These are phyloP conservation scores for Pyrenophora graminea DNA, from an alignment of 2,329 filamentous ascomycete genomes.

Conservation along the genomic window DNA sequence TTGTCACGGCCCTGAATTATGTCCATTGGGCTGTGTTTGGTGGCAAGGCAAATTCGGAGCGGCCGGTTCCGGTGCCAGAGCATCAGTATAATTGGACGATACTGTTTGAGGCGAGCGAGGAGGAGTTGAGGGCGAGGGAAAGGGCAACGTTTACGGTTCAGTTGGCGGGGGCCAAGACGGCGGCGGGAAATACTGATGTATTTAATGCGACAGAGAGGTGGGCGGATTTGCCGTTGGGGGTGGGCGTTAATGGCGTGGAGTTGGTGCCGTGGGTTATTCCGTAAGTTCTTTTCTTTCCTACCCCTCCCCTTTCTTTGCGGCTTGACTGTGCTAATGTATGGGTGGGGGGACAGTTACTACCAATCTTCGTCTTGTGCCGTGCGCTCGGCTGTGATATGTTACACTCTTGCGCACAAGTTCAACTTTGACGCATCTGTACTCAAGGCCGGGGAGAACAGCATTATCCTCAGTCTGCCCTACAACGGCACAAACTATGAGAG, in stretches of 20 bases:
- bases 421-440: slow-evolving; percentile 57
- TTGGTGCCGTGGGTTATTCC: slow-evolving; percentile 62
- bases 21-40: slow-evolving; percentile 70
- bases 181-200: slow-evolving; percentile 64
- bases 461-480: slow-evolving; percentile 63
- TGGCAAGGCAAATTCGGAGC: slow-evolving; percentile 55
- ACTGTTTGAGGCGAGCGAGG: slow-evolving; percentile 18
- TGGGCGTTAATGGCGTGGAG: slow-evolving; percentile 53
- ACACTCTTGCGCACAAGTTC: slow-evolving; percentile 65
- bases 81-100: slow-evolving; percentile 34
- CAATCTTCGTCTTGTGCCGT: slow-evolving; percentile 65
- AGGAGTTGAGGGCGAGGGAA: slow-evolving; percentile 45
- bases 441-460: slow-evolving; percentile 58
- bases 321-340: background rate
- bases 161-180: slow-evolving; percentile 65
- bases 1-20: slow-evolving; percentile 60
- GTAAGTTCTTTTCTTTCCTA: slow-evolving; percentile 31
- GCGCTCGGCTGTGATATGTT: slow-evolving; percentile 64
- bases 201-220: slow-evolving; percentile 60
- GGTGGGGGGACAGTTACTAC: slow-evolving; percentile 49
- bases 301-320: background rate
- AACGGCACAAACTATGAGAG: slow-evolving; percentile 60
- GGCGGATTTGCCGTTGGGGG: slow-evolving; percentile 58
- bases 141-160: slow-evolving; percentile 66
- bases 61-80: slow-evolving; percentile 49